Evolutionary conservation across 345 rosid genomes (phyloP).

Genomic region (Cardamine occulta): DNA sequence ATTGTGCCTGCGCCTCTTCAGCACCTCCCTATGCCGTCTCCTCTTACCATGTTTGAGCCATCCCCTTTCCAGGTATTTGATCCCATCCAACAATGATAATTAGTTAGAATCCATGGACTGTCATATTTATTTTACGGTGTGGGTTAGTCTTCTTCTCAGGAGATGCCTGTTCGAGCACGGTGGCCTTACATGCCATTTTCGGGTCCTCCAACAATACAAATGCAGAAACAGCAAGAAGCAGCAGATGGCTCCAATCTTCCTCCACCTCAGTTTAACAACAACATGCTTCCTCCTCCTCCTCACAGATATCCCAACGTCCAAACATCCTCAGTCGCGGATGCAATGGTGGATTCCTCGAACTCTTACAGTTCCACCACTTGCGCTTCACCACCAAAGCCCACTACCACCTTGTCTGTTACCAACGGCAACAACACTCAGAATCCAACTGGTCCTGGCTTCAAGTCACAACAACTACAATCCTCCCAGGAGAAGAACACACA

Average conservation of each 20-base stretch:
- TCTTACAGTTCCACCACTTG: slow-evolving; percentile 43
- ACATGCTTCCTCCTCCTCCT: slow-evolving; percentile 55
- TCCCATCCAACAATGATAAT: slow-evolving; percentile 19
- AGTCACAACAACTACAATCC: slow-evolving; percentile 43
- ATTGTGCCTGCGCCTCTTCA: slow-evolving; percentile 70
- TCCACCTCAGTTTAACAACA: slow-evolving; percentile 61
- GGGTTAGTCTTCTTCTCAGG: slow-evolving; percentile 71
- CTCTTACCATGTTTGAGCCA: slow-evolving; percentile 70
- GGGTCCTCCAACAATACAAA: slow-evolving; percentile 57
- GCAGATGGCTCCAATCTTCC: slow-evolving; percentile 45
- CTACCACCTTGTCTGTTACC: slow-evolving; percentile 43
- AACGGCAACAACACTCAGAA: slow-evolving; percentile 39
- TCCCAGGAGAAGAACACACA: slow-evolving; percentile 58
- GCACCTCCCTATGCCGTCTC: slow-evolving; percentile 74
- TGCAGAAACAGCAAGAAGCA: slow-evolving; percentile 67
- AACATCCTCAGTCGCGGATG: slow-evolving; percentile 51
- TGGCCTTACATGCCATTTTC: slow-evolving; percentile 81
- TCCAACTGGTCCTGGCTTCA: slow-evolving; percentile 44
- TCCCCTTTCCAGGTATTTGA: slow-evolving; percentile 87
- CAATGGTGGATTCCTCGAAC: slow-evolving; percentile 59
- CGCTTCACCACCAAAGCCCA: slow-evolving; percentile 42
- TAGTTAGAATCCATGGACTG: slow-evolving; percentile 26
- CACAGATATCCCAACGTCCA: slow-evolving; percentile 56
- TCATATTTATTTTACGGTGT: slow-evolving; percentile 15
- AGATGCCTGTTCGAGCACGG: slow-evolving; percentile 72